Percentiles rank a stretch among this genome's conserved stretches.
Evolutionary conservation across 352 stramenopile species (phyloP).

Genomic region (Pythium scleroteichum): DNA sequence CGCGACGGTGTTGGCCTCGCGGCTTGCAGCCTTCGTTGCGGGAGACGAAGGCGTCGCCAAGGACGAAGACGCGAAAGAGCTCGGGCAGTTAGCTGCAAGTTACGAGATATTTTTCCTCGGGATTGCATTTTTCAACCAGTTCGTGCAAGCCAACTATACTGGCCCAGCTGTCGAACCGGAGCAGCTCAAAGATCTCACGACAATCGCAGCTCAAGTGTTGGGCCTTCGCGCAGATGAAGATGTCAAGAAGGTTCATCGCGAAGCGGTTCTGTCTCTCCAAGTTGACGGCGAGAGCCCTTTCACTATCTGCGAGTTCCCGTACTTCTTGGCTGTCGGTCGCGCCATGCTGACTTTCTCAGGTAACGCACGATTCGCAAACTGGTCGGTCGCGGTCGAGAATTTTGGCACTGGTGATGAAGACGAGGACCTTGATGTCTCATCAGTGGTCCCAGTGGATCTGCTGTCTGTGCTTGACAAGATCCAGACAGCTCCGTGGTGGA

Average conservation of each 20-base stretch:
- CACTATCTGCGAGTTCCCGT: slow-evolving; percentile 76
- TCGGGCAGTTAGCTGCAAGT: slow-evolving; percentile 34
- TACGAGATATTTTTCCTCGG: slow-evolving; percentile 68
- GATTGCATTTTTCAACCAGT: slow-evolving; percentile 71
- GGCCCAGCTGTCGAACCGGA: slow-evolving; percentile 65
- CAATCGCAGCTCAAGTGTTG: slow-evolving; percentile 37
- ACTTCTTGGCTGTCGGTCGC: slow-evolving; percentile 64
- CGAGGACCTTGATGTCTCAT: slow-evolving; percentile 35
- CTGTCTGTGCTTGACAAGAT: slow-evolving; percentile 33
- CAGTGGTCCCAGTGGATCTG: not conserved
- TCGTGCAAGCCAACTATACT: slow-evolving; percentile 84
- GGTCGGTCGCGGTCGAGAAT: slow-evolving; percentile 52
- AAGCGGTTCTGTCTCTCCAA: slow-evolving; percentile 65
- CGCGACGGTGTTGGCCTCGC: slow-evolving; percentile 40
- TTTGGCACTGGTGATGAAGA: slow-evolving; percentile 45
- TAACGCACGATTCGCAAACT: slow-evolving; percentile 61
- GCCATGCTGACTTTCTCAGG: slow-evolving; percentile 67
- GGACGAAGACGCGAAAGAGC: slow-evolving; percentile 16
- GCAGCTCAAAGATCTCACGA: slow-evolving; percentile 49
- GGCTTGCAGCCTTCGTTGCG: slow-evolving; percentile 45
- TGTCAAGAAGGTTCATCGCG: slow-evolving; percentile 49
- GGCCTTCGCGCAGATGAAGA: slow-evolving; percentile 19
- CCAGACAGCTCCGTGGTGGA: slow-evolving; percentile 70
- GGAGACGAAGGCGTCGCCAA: slow-evolving; percentile 21
- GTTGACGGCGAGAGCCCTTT: slow-evolving; percentile 81